phyloP scores from a whole-genome alignment of 257 asterid species.

The Plectranthus barbatus region DNA sequence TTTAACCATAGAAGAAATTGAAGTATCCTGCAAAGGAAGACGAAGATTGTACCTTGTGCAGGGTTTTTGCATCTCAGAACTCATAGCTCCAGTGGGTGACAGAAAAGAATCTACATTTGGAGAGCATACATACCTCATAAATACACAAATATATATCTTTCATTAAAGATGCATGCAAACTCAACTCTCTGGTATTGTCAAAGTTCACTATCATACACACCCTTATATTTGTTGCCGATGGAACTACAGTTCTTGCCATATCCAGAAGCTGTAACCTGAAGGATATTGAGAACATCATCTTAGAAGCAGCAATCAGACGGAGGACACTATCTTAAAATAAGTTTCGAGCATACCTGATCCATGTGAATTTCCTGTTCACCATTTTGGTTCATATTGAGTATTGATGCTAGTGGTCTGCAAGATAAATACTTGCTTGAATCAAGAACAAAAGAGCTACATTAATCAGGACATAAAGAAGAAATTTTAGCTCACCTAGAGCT shows the following conservation, averaged over 20 bases:
- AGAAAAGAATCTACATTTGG: slow-evolving; percentile 32
- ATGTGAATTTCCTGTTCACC: slow-evolving; percentile 12
- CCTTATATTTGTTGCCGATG: slow-evolving; percentile 25
- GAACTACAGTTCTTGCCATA: slow-evolving; percentile 8
- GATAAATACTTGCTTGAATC: background rate
- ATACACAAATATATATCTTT: background rate
- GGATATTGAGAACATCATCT: background rate
- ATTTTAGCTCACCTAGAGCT: slow-evolving; percentile 15
- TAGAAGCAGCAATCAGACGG: background rate
- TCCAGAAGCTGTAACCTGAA: slow-evolving; percentile 23
- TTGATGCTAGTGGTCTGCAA: slow-evolving; percentile 20
- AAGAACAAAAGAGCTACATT: slow-evolving; percentile 3
- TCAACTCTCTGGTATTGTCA: background rate
- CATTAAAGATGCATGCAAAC: background rate
- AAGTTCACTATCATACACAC: background rate
- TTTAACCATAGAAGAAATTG: background rate
- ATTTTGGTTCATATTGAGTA: background rate
- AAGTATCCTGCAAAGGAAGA: background rate
- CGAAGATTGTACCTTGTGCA: slow-evolving; percentile 22
- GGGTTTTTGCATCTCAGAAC: slow-evolving; percentile 26
- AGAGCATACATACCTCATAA: slow-evolving; percentile 1
- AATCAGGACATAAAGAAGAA: background rate
- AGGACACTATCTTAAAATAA: background rate
- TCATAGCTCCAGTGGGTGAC: slow-evolving; percentile 21
- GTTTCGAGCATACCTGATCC: slow-evolving; percentile 17